Conservation (phyloP, 2,329 filamentous ascomycete species). For the Neophaeococcomyces aloes region DNA sequence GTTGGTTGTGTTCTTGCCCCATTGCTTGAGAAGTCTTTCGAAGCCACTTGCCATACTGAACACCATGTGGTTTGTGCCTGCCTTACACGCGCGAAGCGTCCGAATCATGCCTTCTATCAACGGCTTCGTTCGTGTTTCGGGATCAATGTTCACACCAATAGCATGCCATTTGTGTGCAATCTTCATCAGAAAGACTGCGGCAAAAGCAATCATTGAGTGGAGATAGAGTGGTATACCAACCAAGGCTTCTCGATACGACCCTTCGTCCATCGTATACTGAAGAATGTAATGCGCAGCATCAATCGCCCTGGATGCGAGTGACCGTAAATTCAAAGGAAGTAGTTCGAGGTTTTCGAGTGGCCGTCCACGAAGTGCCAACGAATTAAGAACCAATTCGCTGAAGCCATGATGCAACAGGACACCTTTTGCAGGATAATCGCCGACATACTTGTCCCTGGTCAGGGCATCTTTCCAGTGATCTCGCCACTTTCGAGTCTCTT, state of each 20-base stretch:
- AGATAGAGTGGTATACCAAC: conserved; percentile 38
- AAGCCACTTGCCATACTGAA: conserved; percentile 22
- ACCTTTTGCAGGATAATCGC: conserved; percentile 23
- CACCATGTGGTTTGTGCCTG: conserved; percentile 19
- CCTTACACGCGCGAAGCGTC: conserved; percentile 13
- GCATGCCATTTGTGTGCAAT: conserved; percentile 23
- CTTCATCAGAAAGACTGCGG: conserved; percentile 36
- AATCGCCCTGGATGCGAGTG: conserved; percentile 34
- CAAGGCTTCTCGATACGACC: conserved; percentile 38
- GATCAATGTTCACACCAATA: conserved; percentile 20
- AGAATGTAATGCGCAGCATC: conserved; percentile 39
- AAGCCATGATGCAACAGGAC: conserved; percentile 45
- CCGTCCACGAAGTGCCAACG: conserved; percentile 31
- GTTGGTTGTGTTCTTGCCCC: conserved; percentile 9
- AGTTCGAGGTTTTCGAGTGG: conserved; percentile 33
- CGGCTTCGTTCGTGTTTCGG: conserved; percentile 18
- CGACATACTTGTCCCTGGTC: conserved; percentile 17
- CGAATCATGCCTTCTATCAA: conserved; percentile 19
- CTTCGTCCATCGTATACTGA: conserved; percentile 38
- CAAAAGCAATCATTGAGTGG: conserved; percentile 38
- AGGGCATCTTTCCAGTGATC: conserved; percentile 34
- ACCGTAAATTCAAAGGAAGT: conserved; percentile 16
- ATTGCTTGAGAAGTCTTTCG: conserved; percentile 16
- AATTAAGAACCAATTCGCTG: conserved; percentile 44
- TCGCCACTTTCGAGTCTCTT: conserved; percentile 45